A percentile compares a stretch with the other conserved stretches of the same genome.
These are phyloP conservation scores for Paracoccidioides lutzii DNA, from an alignment of 2,329 filamentous ascomycete genomes.

Conservation along the genomic window DNA sequence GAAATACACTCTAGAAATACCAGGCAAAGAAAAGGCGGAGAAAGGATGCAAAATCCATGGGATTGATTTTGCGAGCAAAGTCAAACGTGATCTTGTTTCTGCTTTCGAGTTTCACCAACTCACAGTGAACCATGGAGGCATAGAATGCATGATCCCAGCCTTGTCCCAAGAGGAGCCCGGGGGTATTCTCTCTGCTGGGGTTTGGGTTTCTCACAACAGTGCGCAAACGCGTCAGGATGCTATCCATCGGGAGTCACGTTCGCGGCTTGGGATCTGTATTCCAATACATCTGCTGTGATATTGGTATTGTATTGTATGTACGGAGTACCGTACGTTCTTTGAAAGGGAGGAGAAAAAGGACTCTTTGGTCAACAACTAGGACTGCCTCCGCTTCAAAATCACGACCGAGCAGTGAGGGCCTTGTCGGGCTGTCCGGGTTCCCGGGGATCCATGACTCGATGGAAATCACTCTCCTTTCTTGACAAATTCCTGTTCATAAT, in stretches of 20 bases:
- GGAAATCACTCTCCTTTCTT: too few species aligned
- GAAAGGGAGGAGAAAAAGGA: background rate
- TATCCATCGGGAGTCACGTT: background rate
- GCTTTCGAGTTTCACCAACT: background rate
- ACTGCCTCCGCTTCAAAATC: background rate
- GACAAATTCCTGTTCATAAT: too few species aligned
- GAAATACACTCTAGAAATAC: background rate
- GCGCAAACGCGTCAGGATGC: background rate
- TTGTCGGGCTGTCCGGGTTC: background rate
- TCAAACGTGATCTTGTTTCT: background rate
- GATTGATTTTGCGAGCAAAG: background rate
- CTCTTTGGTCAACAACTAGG: background rate
- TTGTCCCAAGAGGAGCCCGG: background rate
- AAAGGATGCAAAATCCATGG: background rate
- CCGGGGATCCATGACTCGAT: too few species aligned
- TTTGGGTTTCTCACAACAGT: background rate
- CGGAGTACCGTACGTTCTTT: background rate
- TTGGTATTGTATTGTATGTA: background rate
- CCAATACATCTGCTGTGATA: background rate
- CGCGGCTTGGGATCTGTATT: background rate
- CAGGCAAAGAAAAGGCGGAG: background rate
- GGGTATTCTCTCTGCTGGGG: background rate
- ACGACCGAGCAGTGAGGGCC: background rate
- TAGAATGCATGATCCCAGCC: background rate
- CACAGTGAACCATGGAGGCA: background rate